Base-by-base conservation (phyloP, 495 filamentous ascomycete genomes). In the Cercophora samala region DNA sequence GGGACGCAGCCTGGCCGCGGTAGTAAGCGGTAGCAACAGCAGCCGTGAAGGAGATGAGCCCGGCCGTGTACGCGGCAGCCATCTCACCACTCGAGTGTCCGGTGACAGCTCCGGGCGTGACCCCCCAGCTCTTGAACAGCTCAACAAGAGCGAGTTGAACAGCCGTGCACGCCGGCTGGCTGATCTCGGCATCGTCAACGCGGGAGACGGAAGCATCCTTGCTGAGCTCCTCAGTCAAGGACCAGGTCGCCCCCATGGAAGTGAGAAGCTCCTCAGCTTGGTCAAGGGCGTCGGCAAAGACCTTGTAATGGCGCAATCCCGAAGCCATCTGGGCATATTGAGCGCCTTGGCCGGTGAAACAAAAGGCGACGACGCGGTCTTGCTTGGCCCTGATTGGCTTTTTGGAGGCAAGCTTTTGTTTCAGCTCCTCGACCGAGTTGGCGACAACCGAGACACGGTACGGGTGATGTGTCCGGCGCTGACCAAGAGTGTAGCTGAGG, bases 61-160 rank as follows among this genome's bases (percentile, higher is more conserved):
- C 78, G 5, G 70, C 71, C 24, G 78, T 70, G 61, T 75, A 81
- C 0, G 81, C 80, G n/a, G 80, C 81, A 19, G 72, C 78, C 3
- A 87, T 86, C 65, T 88, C 86, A 5, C 86, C 86, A 70, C 82
- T 85, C 11, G 85, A 88, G 66, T 88, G 85, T 4, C 86, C 84
- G 5, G 84, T 75, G 0, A 85, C 81, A 37, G 76, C 74, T 9
- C 68, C 58, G 0, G 84, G 84, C 0, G 59, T 58, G 17, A 88
- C 73, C 21, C 78, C 79, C 81, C 81, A 85, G 15, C 70, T 72
- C 4, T 58, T 25, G 5, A 88, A 69, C 11, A 87, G 66, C 3
- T 83, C 78, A 0, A 86, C 80, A 17, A 89, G 66, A 0, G 80
- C 80, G n/a, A 85, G 73, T 60, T 85, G 82, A 0, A 85, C 32